Percentiles rank a stretch among this genome's conserved stretches.
These are phyloP conservation scores for Sphagnum contortum DNA, from an alignment of 225 moss, liverwort and hornwort species.

Conservation along the genomic window DNA sequence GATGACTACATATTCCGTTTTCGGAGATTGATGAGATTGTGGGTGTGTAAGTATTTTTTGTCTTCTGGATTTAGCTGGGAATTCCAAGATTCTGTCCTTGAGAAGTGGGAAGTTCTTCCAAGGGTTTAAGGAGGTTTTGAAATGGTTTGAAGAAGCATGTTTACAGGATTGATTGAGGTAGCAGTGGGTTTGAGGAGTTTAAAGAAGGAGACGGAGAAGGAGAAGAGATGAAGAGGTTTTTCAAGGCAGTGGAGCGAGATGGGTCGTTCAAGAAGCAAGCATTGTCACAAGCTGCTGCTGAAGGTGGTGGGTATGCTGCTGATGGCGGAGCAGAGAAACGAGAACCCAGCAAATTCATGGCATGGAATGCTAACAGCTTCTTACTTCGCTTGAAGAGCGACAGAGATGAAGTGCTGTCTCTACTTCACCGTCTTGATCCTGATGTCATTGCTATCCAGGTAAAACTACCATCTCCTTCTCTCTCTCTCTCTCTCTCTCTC, in stretches of 20 bases:
- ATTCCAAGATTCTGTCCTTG: too few relatives aligned
- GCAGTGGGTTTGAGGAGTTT: too few relatives aligned
- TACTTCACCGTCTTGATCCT: conserved; percentile 50
- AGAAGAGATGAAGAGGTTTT: conserved; percentile 40
- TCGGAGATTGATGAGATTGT: too few relatives aligned
- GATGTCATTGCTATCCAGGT: conserved; percentile 88
- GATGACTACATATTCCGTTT: too few relatives aligned
- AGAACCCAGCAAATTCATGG: conserved; percentile 69
- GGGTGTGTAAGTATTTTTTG: too few relatives aligned
- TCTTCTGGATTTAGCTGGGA: too few relatives aligned
- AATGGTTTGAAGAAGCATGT: too few relatives aligned
- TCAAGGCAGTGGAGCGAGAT: conserved; percentile 41
- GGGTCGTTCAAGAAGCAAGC: conserved; percentile 43
- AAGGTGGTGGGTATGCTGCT: conserved; percentile 2
- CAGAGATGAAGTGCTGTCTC: conserved; percentile 45
- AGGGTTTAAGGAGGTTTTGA: too few relatives aligned
- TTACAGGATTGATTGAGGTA: too few relatives aligned
- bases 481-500: background rate
- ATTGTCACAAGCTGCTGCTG: conserved; percentile 22
- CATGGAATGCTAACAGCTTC: conserved; percentile 86
- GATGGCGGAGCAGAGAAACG: conserved; percentile 19
- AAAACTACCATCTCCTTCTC: background rate
- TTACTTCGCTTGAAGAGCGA: conserved; percentile 68
- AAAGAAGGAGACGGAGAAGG: too few relatives aligned
- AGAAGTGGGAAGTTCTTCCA: too few relatives aligned